phyloP scores from a whole-genome alignment of 2,329 filamentous ascomycete species.

The Davidsoniella virescens region DNA sequence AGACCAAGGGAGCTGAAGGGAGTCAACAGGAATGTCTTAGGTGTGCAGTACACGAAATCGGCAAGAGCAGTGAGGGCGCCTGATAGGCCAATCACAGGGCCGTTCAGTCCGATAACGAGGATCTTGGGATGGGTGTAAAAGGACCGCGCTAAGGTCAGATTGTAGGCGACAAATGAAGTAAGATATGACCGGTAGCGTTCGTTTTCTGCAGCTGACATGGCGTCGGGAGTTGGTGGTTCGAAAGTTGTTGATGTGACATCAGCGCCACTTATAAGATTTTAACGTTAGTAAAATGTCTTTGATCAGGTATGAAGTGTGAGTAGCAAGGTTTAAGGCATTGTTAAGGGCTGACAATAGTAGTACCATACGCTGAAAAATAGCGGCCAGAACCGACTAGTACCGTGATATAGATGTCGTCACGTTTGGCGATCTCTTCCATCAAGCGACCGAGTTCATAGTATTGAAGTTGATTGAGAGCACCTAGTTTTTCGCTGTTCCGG shows the following conservation, averaged over 20 bases:
- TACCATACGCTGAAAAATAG: slow-evolving; percentile 68
- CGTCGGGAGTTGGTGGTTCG: neutral
- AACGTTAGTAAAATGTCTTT: neutral
- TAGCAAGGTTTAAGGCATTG: neutral
- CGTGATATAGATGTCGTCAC: slow-evolving; percentile 71
- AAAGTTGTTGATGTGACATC: slow-evolving; percentile 8
- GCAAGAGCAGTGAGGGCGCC: slow-evolving; percentile 70
- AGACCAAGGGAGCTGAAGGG: slow-evolving; percentile 83
- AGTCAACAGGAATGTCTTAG: slow-evolving; percentile 70
- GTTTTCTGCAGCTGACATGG: neutral
- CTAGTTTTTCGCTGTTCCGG: slow-evolving; percentile 72
- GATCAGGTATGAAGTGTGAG: too few relatives aligned
- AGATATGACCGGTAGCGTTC: slow-evolving; percentile 34
- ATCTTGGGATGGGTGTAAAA: slow-evolving; percentile 93
- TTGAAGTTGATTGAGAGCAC: slow-evolving; percentile 53
- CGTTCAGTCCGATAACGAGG: slow-evolving; percentile 80
- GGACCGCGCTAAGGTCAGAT: slow-evolving; percentile 75
- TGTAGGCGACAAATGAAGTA: slow-evolving; percentile 60
- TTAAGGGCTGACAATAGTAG: neutral
- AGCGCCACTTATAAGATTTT: slow-evolving; percentile 5
- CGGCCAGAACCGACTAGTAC: slow-evolving; percentile 70
- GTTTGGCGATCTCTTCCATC: slow-evolving; percentile 60
- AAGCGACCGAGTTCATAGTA: slow-evolving; percentile 65
- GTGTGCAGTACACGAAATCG: slow-evolving; percentile 82
- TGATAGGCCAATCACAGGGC: slow-evolving; percentile 74